Conservation (phyloP, 192 early-diverging fungal genomes). For the Backusella mclennaniae region DNA sequence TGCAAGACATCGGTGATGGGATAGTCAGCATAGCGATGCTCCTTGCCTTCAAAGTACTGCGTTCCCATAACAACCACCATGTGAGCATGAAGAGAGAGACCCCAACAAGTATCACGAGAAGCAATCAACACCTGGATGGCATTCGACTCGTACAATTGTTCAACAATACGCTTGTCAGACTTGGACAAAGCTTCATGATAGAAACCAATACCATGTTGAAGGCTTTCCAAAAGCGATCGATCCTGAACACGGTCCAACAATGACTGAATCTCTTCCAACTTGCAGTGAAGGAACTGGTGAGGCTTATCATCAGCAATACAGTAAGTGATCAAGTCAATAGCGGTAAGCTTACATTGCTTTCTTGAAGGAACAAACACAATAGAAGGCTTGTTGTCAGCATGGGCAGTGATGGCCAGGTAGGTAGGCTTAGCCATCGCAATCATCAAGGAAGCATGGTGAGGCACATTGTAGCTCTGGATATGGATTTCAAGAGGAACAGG, state of each 20-base stretch:
- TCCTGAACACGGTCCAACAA: constrained; percentile 70
- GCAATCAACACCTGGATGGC: constrained; percentile 91
- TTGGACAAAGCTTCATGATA: constrained; percentile 88
- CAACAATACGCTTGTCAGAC: constrained; percentile 71
- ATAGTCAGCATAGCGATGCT: constrained; percentile 96
- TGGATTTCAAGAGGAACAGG: constrained; percentile 94
- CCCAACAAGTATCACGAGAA: constrained; percentile 91
- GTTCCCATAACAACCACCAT: constrained; percentile 96
- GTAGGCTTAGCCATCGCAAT: constrained; percentile 88
- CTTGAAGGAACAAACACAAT: constrained; percentile 94
- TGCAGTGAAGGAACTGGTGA: constrained; percentile 72
- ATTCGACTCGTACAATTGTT: constrained; percentile 68
- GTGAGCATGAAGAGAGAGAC: constrained; percentile 76
- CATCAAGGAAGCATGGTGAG: constrained; percentile 96
- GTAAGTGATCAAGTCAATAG: constrained; percentile 80
- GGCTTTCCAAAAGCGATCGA: constrained; percentile 62
- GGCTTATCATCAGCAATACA: constrained; percentile 75
- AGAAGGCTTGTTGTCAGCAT: constrained; percentile 63
- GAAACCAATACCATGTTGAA: constrained; percentile 83
- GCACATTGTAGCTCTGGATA: constrained; percentile 88
- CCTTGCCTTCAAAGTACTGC: constrained; percentile 90
- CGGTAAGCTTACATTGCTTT: constrained; percentile 85
- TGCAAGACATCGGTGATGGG: constrained; percentile 93
- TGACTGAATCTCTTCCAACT: constrained; percentile 58
- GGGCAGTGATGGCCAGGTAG: constrained; percentile 69